Evolutionary conservation across 106 monocot species (phyloP), one percentile per base, ranked within the genome.

Genomic region (Platanthera zijinensis): DNA sequence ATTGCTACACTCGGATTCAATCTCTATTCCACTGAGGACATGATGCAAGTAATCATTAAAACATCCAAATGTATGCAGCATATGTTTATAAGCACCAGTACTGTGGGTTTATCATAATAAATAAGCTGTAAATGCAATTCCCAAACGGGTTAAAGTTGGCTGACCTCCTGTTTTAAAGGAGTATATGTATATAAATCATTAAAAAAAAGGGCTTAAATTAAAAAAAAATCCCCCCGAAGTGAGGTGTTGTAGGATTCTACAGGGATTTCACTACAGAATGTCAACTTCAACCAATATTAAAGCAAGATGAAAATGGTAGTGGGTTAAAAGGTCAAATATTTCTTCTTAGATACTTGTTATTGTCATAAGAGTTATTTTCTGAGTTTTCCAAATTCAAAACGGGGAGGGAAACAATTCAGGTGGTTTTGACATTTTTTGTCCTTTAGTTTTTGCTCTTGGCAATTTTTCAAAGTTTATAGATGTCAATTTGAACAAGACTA

Each of bases 21-120:
- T 52, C 56, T 76, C 69, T 57, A 84, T 85, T 82, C 10, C n/a
- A 12, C 64, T 22, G 51, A 80, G 30, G 25, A 57, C 15, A 73
- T 69, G 17, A 62, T 70, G 17, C n/a, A 70, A 70, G 48, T 46
- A 15, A 3, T 47, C 15, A 70, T 48, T 70, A 70, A 15, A 66
- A 18, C 70, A 70, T n/a, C 15, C 48, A 47, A 70, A 70, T 48
- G 70, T 48, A 70, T n/a, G 18, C 48, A 70, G 13, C 48, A 48
- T 15, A 52, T 51, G 3, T 10, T 2, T 6, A 12, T 28, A 22
- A 74, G 5, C 11, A 39, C 30, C 52, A 74, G n/a, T 74, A 13
- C 28, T 70, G 13, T 7, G 48, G 48, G 48, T 66, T 66, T 66
- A 66, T 66, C 66, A 66, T 66, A 12, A 66, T 66, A 66, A 66